Percentiles rank a stretch among this genome's conserved stretches.
Conservation (phyloP, 768 basidiomycete genomes). For the Hericium alpestre region DNA sequence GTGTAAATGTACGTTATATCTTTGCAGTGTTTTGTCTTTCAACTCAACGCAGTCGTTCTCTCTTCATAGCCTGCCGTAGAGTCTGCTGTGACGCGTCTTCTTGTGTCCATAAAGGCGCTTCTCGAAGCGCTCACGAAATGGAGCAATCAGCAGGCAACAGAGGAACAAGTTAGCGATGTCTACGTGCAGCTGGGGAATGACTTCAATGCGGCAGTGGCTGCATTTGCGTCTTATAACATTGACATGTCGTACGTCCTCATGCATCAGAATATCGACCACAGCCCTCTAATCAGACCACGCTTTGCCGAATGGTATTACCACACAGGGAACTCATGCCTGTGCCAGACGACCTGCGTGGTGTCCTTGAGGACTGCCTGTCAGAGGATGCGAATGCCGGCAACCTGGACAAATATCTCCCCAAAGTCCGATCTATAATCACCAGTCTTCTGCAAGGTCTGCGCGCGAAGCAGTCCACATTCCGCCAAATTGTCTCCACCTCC, state of each 20-base stretch:
- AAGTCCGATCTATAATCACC: conserved; percentile 87
- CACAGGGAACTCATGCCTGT: conserved; percentile 76
- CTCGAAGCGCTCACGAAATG: conserved; percentile 82
- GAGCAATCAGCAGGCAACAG: conserved; percentile 63
- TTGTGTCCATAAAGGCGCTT: conserved; percentile 93
- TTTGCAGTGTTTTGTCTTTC: neutral
- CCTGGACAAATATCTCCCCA: conserved; percentile 82
- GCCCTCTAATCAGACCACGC: conserved; percentile 4
- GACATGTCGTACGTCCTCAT: conserved; percentile 62
- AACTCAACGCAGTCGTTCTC: neutral
- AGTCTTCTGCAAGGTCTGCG: conserved; percentile 89
- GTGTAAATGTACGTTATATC: neutral
- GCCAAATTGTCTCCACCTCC: conserved; percentile 59
- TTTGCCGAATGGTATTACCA: neutral
- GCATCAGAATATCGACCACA: neutral
- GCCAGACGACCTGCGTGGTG: conserved; percentile 78
- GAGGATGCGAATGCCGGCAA: conserved; percentile 83
- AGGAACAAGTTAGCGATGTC: conserved; percentile 85
- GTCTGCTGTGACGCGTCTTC: conserved; percentile 80
- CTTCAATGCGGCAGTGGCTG: conserved; percentile 87
- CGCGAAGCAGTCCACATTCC: conserved; percentile 81
- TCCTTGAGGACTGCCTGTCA: conserved; percentile 84
- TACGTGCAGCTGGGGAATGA: conserved; percentile 96
- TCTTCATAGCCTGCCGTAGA: conserved; percentile 63
- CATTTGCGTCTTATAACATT: conserved; percentile 77